These are phyloP conservation scores for Ceratocystis ficicola DNA, from an alignment of 2,329 filamentous ascomycete genomes.

Conservation along the genomic window DNA sequence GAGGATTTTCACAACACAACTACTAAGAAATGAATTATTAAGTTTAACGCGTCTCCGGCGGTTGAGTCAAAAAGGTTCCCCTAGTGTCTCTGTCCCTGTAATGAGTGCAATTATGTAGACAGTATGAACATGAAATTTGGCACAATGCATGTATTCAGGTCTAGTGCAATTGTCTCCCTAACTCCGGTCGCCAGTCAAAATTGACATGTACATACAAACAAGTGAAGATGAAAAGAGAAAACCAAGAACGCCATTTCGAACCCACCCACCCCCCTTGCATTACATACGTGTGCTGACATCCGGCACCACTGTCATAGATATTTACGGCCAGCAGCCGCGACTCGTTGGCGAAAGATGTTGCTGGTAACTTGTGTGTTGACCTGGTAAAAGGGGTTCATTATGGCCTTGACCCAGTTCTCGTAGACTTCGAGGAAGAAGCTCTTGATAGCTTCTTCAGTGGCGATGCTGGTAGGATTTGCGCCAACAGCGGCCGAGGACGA, in stretches of 20 bases:
- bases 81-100: too few relatives aligned
- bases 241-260: not conserved
- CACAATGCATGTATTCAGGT: not conserved
- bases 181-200: constrained; percentile 8
- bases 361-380: constrained; percentile 76
- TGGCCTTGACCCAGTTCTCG: constrained; percentile 90
- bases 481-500: constrained; percentile 58
- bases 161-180: not conserved
- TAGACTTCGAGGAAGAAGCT: constrained; percentile 94
- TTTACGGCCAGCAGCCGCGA: constrained; percentile 82
- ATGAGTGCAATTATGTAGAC: not conserved
- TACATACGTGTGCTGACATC: not conserved
- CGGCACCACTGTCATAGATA: constrained; percentile 49
- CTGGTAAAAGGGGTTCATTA: constrained; percentile 93
- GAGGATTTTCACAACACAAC: constrained; percentile 14
- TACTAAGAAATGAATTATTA: constrained; percentile 16
- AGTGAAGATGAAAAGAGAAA: not conserved
- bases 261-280: not conserved
- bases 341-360: constrained; percentile 69
- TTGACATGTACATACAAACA: not conserved
- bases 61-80: not conserved
- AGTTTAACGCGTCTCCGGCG: constrained; percentile 9
- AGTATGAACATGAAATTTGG: not conserved
- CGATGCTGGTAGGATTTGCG: constrained; percentile 73
- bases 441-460: constrained; percentile 89